Conservation (phyloP, 768 basidiomycete species). For the Tephrocybe sp. region DNA sequence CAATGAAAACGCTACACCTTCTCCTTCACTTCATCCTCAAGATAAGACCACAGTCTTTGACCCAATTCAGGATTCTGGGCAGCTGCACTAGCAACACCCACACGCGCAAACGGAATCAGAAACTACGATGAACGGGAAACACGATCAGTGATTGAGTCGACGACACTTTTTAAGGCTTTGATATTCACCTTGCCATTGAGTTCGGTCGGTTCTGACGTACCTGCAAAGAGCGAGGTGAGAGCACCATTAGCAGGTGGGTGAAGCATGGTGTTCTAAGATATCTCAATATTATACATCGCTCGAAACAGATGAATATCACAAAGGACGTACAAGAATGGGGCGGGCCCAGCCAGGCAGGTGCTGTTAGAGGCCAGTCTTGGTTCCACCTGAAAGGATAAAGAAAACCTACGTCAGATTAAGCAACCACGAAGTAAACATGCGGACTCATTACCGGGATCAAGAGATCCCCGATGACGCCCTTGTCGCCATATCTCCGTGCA, state of each 20-base stretch:
- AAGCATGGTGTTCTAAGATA: constrained; percentile 20
- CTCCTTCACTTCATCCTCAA: constrained; percentile 26
- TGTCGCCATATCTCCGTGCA: constrained; percentile 40
- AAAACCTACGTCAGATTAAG: constrained; percentile 3
- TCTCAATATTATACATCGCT: background rate
- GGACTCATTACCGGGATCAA: constrained; percentile 39
- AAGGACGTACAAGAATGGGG: constrained; percentile 15
- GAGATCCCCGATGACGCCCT: constrained; percentile 42
- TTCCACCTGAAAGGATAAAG: constrained; percentile 21
- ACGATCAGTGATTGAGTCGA: background rate
- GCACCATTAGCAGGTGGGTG: constrained; percentile 33
- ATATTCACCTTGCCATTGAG: constrained; percentile 39
- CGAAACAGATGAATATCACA: background rate
- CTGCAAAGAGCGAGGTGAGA: constrained; percentile 42
- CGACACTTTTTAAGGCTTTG: background rate
- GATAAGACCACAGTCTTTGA: constrained; percentile 28
- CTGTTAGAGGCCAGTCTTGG: constrained; percentile 18
- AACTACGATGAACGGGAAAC: constrained; percentile 17
- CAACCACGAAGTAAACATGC: constrained; percentile 11
- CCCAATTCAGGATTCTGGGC: constrained; percentile 24
- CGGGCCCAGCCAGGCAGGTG: constrained; percentile 1
- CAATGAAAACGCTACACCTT: background rate
- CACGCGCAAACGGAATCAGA: constrained; percentile 29
- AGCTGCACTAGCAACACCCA: constrained; percentile 19
- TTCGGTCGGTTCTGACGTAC: constrained; percentile 34